These are phyloP conservation scores for Paracamarosporium sp. DNA, from an alignment of 2,329 filamentous ascomycete genomes.

Conservation along the genomic window DNA sequence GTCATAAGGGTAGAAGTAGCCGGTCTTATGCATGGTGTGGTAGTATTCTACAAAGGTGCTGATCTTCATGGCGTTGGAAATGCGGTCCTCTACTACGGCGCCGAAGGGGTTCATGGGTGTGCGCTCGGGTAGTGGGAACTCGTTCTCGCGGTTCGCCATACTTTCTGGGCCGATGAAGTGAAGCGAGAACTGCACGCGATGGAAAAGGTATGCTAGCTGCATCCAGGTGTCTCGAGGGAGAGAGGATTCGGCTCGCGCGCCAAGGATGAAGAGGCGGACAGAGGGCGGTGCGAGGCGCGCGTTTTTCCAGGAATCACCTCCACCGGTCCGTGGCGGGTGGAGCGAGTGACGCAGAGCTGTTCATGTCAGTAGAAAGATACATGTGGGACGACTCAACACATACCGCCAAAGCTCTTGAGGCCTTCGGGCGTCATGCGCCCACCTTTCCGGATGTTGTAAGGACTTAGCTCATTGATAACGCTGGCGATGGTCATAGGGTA, in stretches of 20 bases:
- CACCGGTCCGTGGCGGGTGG: slow-evolving; percentile 83
- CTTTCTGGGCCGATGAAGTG: slow-evolving; percentile 96
- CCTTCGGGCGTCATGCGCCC: slow-evolving; percentile 85
- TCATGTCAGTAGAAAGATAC: slow-evolving; percentile 17
- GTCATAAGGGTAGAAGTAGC: slow-evolving; percentile 91
- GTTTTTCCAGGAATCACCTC: slow-evolving; percentile 75
- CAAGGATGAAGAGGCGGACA: slow-evolving; percentile 89
- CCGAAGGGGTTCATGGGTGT: slow-evolving; percentile 90
- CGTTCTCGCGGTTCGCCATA: slow-evolving; percentile 91
- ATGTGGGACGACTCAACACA: slow-evolving; percentile 39
- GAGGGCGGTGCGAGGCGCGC: slow-evolving; percentile 85
- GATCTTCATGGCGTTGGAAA: slow-evolving; percentile 91
- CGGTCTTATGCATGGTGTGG: slow-evolving; percentile 91
- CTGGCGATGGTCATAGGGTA: slow-evolving; percentile 93
- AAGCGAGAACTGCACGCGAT: slow-evolving; percentile 86
- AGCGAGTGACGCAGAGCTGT: slow-evolving; percentile 89
- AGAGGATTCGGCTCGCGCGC: slow-evolving; percentile 95
- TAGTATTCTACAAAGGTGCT: slow-evolving; percentile 98
- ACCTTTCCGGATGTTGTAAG: slow-evolving; percentile 79
- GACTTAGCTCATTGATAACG: slow-evolving; percentile 91
- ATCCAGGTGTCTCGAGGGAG: slow-evolving; percentile 93
- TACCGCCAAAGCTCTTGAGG: slow-evolving; percentile 91
- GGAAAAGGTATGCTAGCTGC: slow-evolving; percentile 93
- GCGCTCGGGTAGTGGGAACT: slow-evolving; percentile 88
- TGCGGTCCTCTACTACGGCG: slow-evolving; percentile 88